phyloP scores from a whole-genome alignment of 1,139 yeast species.

The Candida sanyaensis region DNA sequence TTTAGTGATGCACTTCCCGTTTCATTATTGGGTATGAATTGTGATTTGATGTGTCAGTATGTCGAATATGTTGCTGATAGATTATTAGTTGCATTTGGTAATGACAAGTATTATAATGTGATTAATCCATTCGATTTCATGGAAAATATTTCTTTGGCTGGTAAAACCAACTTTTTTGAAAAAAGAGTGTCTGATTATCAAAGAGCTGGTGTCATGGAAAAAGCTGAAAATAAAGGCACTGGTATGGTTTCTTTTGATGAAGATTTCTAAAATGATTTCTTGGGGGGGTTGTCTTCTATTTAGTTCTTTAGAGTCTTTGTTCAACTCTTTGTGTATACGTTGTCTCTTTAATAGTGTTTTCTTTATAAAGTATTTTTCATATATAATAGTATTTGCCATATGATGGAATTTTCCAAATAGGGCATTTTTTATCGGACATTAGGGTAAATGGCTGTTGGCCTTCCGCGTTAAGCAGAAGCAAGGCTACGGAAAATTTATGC shows the following conservation, averaged over 20 bases:
- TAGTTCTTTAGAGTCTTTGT: no score
- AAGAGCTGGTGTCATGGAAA: slow-evolving; percentile 97
- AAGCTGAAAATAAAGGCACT: slow-evolving; percentile 31
- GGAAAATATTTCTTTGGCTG: slow-evolving; percentile 97
- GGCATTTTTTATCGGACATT: background rate
- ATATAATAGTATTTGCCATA: no score
- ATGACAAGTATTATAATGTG: slow-evolving; percentile 82
- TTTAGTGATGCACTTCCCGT: slow-evolving; percentile 93
- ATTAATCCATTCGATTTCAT: slow-evolving; percentile 96
- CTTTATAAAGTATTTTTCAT: no score
- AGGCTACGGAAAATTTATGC: background rate
- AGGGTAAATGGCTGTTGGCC: background rate
- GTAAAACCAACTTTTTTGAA: slow-evolving; percentile 98
- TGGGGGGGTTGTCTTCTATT: background rate
- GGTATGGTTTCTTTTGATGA: slow-evolving; percentile 48
- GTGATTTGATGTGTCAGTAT: slow-evolving; percentile 91
- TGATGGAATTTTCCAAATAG: background rate
- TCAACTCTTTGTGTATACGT: no score
- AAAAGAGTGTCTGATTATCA: slow-evolving; percentile 98
- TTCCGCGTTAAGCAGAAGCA: background rate
- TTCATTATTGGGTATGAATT: slow-evolving; percentile 90
- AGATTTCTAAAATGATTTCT: slow-evolving; percentile 36
- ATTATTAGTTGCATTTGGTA: slow-evolving; percentile 84
- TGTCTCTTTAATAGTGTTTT: no score
- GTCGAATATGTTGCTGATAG: slow-evolving; percentile 98